These are phyloP conservation scores for Sphaerulina vaccinii DNA, from an alignment of 2,329 filamentous ascomycete species.

Conservation along the genomic window DNA sequence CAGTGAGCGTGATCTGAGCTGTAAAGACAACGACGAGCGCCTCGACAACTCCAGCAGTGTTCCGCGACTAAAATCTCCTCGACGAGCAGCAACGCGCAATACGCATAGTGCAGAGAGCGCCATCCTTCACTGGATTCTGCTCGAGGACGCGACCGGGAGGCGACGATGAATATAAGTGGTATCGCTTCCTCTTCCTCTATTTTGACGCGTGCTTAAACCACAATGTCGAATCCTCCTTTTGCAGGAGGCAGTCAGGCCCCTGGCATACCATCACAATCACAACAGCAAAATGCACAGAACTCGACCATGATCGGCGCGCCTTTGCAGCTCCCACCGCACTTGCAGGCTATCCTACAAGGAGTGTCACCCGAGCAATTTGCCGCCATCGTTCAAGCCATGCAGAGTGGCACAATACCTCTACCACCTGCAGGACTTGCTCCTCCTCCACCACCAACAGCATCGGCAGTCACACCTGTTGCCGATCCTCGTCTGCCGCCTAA, in stretches of 20 bases:
- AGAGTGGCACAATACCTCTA: neutral
- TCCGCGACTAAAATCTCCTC: neutral
- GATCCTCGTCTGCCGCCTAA: neutral
- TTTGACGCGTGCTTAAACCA: conserved; percentile 15
- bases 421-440: neutral
- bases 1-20: neutral
- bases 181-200: neutral
- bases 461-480: neutral
- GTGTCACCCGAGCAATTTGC: neutral
- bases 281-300: conserved; percentile 9
- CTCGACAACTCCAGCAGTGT: neutral
- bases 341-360: neutral
- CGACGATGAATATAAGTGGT: conserved; percentile 3
- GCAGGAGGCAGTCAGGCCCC: conserved; percentile 11
- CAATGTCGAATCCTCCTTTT: conserved; percentile 26
- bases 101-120: neutral
- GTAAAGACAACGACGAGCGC: neutral
- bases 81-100: neutral
- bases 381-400: neutral
- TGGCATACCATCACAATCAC: conserved; percentile 14
- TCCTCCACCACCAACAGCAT: neutral
- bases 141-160: neutral
- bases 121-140: neutral
- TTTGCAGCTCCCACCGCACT: neutral
- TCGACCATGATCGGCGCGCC: conserved; percentile 16